Percentiles rank a stretch among this genome's conserved stretches.
These are phyloP conservation scores for Pichia sp. DNA, from an alignment of 1,139 yeast genomes.

Conservation along the genomic window DNA sequence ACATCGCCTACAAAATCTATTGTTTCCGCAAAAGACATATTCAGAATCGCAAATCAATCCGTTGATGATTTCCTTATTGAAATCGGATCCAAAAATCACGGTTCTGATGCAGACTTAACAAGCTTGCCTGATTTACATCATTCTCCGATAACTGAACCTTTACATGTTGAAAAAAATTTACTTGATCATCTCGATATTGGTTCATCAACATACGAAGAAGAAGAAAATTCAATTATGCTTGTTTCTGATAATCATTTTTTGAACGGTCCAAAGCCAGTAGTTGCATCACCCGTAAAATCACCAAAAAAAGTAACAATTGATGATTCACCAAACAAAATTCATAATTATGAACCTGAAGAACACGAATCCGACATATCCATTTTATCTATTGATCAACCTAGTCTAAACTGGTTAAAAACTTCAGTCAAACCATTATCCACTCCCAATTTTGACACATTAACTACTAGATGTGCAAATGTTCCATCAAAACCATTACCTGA, in stretches of 20 bases:
- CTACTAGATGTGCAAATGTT: not conserved
- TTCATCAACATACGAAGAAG: no score
- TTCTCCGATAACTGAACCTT: conserved; percentile 23
- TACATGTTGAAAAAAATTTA: conserved; percentile 12
- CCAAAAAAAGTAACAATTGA: conserved; percentile 18
- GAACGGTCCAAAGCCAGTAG: conserved; percentile 22
- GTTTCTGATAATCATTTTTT: conserved; percentile 5
- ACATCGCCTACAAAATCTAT: conserved; percentile 6
- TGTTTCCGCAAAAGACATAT: conserved; percentile 19
- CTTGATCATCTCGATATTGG: conserved; percentile 1
- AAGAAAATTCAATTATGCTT: not conserved
- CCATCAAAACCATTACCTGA: conserved; percentile 27
- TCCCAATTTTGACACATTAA: no score
- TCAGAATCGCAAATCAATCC: conserved; percentile 27
- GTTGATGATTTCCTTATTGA: conserved; percentile 28
- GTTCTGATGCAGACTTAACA: conserved; percentile 1
- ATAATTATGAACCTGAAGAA: conserved; percentile 30
- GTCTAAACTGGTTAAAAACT: conserved; percentile 29
- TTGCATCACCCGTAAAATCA: conserved; percentile 23
- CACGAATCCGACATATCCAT: no score
- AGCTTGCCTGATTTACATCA: conserved; percentile 12
- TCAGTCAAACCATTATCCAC: no score
- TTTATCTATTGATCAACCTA: no score
- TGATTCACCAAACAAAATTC: conserved; percentile 32
- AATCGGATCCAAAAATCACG: conserved; percentile 15